These are phyloP conservation scores for Cladosporium sp. DNA, from an alignment of 2,329 filamentous ascomycete genomes.

Conservation along the genomic window DNA sequence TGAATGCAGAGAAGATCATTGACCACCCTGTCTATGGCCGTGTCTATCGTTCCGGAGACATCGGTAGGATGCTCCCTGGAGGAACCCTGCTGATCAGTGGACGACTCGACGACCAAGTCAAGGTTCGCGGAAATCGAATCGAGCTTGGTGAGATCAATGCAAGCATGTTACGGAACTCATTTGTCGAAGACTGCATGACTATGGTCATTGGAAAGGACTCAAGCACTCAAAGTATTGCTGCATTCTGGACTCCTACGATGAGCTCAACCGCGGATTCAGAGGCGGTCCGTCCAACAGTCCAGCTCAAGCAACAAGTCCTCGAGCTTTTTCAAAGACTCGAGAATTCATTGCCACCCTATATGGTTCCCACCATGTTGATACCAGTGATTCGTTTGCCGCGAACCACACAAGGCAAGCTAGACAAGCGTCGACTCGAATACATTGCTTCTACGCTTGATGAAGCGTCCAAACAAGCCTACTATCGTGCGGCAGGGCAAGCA, in stretches of 20 bases:
- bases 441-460: conserved; percentile 47
- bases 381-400: conserved; percentile 66
- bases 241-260: conserved; percentile 61
- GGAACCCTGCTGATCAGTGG: conserved; percentile 70
- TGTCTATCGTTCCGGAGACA: conserved; percentile 77
- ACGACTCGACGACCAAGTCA: conserved; percentile 74
- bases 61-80: conserved; percentile 73
- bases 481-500: conserved; percentile 30
- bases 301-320: conserved; percentile 29
- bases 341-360: conserved; percentile 64
- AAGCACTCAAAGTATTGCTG: conserved; percentile 49
- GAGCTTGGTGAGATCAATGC: conserved; percentile 73
- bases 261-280: background rate
- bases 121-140: conserved; percentile 74
- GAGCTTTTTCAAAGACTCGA: conserved; percentile 54
- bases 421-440: conserved; percentile 52
- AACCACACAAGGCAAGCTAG: conserved; percentile 70
- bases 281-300: background rate
- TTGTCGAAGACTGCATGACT: conserved; percentile 60
- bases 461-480: conserved; percentile 42
- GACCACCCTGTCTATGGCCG: conserved; percentile 64
- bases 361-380: conserved; percentile 72
- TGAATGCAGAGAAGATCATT: conserved; percentile 65
- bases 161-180: conserved; percentile 49
- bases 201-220: conserved; percentile 49